phyloP scores from a whole-genome alignment of 495 filamentous ascomycete genomes.

The Parathielavia appendiculata region DNA sequence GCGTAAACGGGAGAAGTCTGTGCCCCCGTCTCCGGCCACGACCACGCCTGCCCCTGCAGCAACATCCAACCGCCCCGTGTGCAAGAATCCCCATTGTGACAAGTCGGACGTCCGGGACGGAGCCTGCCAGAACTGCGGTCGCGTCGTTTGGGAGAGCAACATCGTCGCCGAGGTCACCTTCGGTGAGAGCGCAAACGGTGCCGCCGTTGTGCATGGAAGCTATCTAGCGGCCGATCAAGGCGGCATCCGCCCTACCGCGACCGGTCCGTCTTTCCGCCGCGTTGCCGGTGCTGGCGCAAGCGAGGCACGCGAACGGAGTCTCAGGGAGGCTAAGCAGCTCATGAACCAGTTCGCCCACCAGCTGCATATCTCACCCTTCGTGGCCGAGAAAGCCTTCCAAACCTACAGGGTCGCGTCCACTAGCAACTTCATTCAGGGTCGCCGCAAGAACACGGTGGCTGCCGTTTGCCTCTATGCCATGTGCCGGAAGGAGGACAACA shows the following conservation, averaged over 20 bases:
- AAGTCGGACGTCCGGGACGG: slow-evolving; percentile 45
- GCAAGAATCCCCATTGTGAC: slow-evolving; percentile 35
- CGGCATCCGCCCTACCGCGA: slow-evolving; percentile 39
- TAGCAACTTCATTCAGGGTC: slow-evolving; percentile 83
- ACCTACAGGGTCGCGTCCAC: slow-evolving; percentile 73
- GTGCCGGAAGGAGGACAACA: slow-evolving; percentile 60
- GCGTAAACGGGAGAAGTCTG: slow-evolving; percentile 25
- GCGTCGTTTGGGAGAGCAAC: slow-evolving; percentile 70
- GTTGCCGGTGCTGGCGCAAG: slow-evolving; percentile 36
- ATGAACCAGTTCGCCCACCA: slow-evolving; percentile 44
- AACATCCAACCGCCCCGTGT: slow-evolving; percentile 9
- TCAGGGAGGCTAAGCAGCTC: slow-evolving; percentile 52
- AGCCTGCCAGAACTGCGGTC: slow-evolving; percentile 79
- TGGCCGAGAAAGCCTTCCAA: slow-evolving; percentile 58
- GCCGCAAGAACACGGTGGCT: slow-evolving; percentile 74
- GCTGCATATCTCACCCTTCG: slow-evolving; percentile 52
- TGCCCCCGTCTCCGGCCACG: slow-evolving; percentile 13
- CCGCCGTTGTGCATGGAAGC: slow-evolving; percentile 84
- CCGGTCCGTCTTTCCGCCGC: slow-evolving; percentile 37
- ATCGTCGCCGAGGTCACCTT: slow-evolving; percentile 90
- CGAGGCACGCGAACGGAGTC: slow-evolving; percentile 61
- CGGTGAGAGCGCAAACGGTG: slow-evolving; percentile 74
- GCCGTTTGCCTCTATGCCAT: slow-evolving; percentile 84
- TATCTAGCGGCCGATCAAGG: slow-evolving; percentile 78
- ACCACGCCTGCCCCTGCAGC: background rate